These are phyloP conservation scores for Lepidopterella palustris DNA, from an alignment of 495 filamentous ascomycete genomes.

Conservation along the genomic window DNA sequence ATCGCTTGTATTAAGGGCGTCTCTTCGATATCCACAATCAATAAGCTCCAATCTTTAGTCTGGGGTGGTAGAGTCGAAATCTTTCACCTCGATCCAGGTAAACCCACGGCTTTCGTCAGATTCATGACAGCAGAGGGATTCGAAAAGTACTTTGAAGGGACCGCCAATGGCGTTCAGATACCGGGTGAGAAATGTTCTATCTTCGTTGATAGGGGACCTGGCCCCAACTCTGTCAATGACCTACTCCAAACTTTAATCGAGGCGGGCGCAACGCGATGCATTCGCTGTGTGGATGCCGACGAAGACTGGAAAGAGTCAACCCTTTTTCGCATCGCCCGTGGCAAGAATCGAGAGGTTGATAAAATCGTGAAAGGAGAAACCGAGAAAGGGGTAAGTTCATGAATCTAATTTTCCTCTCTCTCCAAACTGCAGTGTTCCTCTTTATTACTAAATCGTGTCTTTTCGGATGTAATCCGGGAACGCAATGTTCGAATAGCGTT, in stretches of 20 bases:
- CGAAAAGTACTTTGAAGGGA: constrained; percentile 38
- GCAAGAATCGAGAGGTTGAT: constrained; percentile 35
- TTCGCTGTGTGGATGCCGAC: constrained; percentile 39
- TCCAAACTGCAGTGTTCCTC: too few relatives aligned
- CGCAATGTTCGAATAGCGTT: not conserved
- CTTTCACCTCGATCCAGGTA: constrained; percentile 17
- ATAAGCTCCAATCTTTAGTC: constrained; percentile 40
- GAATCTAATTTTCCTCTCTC: too few relatives aligned
- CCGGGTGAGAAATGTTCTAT: constrained; percentile 24
- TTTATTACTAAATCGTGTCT: too few relatives aligned
- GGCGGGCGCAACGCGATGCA: constrained; percentile 38
- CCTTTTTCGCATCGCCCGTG: constrained; percentile 32
- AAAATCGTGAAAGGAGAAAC: constrained; percentile 36
- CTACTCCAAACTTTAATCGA: constrained; percentile 35
- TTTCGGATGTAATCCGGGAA: too few relatives aligned
- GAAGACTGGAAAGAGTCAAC: constrained; percentile 32
- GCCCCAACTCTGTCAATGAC: constrained; percentile 39
- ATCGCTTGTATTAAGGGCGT: constrained; percentile 36
- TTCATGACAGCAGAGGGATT: constrained; percentile 41
- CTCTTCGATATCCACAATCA: constrained; percentile 32
- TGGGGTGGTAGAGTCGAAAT: constrained; percentile 43
- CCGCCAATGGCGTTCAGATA: constrained; percentile 42
- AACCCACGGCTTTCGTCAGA: constrained; percentile 33
- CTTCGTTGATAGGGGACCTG: constrained; percentile 36
- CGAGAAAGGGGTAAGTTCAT: constrained; percentile 35